Percentiles rank a stretch among this genome's conserved stretches.
Evolutionary conservation across 768 basidiomycete genomes (phyloP).

Genomic region (Mycena vitilis): DNA sequence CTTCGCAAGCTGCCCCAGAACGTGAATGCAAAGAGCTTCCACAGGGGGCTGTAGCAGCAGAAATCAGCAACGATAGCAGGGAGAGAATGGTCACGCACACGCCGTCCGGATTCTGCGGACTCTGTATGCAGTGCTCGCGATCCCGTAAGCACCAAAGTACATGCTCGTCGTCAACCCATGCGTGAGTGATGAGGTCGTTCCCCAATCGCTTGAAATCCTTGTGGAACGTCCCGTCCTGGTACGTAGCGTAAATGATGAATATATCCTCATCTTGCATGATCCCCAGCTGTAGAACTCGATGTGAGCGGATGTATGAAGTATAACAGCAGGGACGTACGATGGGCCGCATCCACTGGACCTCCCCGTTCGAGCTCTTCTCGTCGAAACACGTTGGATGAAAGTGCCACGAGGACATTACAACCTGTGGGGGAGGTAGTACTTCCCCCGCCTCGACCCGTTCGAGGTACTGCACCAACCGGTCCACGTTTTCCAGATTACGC

Average conservation of each 20-base stretch:
- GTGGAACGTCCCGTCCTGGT: conserved; percentile 21
- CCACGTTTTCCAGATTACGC: conserved; percentile 25
- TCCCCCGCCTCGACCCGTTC: conserved; percentile 11
- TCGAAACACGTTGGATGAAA: conserved; percentile 23
- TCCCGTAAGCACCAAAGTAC: conserved; percentile 32
- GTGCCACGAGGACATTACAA: conserved; percentile 26
- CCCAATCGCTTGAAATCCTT: conserved; percentile 27
- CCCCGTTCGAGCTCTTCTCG: conserved; percentile 27
- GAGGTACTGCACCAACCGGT: conserved; percentile 19
- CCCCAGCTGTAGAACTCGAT: conserved; percentile 9
- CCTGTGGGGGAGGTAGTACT: conserved; percentile 5
- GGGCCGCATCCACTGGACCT: conserved; percentile 30
- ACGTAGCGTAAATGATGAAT: conserved; percentile 28
- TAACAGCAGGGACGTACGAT: background rate
- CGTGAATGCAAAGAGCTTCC: conserved; percentile 33
- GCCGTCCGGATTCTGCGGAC: conserved; percentile 30
- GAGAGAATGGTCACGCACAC: conserved; percentile 18
- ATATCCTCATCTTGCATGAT: conserved; percentile 27
- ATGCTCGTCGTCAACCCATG: conserved; percentile 32
- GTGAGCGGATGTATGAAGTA: background rate
- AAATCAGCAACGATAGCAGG: background rate
- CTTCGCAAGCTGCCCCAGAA: conserved; percentile 33
- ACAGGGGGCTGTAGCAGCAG: conserved; percentile 14
- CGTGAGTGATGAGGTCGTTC: conserved; percentile 29
- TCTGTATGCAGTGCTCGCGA: conserved; percentile 12